Evolutionary conservation across 768 basidiomycete genomes (phyloP), one percentile per base, ranked within the genome.

Genomic region (Termitomyces sp.): DNA sequence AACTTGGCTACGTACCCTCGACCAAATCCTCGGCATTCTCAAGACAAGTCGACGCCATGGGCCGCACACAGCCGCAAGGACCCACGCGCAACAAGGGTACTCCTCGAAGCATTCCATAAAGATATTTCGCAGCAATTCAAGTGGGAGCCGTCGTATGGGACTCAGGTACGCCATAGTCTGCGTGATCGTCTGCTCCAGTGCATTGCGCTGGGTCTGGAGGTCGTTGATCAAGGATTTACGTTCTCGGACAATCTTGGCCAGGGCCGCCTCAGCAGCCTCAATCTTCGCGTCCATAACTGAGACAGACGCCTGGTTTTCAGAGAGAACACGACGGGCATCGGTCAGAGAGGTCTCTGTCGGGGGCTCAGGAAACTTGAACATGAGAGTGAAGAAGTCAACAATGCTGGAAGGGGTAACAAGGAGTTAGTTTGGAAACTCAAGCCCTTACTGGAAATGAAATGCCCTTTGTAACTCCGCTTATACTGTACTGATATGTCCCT

Each of bases 81-180:
- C 78, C 89, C 89, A 91, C 7, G 86, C 85, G 63, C 80, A 83
- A 63, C 84, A 85, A n/a, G 85, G 80, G 65, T 86, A 76, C 53
- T 81, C 80, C 53, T 86, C 82, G 59, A 88, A 90, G 61, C 77
- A 78, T 70, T 81, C 79, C 58, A 81, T 65, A 64, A 92, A 92
- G 62, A 92, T 82, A 55, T 84, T 79, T 52, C 85, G 76, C 48
- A 90, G 74, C n/a, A 92, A 71, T 61, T 92, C 90, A 37, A 77
- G 70, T 1, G 89, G 89, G 24, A 92, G 74, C 41, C 85, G 74
- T 28, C 85, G 75, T 58, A 91, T 84, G 32, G 88, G 88, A 11
- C 88, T 80, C 54, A 90, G 74, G 64, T 88, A 90, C 1, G 85
- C 85, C 66, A 77, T 70, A 3, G 83, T 77, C 22, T 71, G 72